Percentiles rank a stretch among this genome's conserved stretches.
Conservation (phyloP, 116 monocot species). For the Dioscorea cayenensis region DNA sequence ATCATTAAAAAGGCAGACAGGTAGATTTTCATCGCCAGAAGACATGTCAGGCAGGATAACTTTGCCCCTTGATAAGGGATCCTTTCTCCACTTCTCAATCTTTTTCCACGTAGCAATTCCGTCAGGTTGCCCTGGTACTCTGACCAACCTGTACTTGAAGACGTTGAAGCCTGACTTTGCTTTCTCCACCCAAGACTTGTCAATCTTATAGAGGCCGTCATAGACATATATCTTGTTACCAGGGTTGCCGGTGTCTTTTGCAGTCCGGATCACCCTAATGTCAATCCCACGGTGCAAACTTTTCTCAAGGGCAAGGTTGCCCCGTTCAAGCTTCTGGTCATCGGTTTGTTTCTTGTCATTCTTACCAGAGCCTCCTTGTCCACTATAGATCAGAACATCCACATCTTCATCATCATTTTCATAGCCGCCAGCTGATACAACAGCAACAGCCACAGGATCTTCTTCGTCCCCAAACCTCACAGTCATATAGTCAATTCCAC, state of each 20-base stretch:
- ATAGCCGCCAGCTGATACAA: constrained; percentile 75
- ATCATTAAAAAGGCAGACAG: constrained; percentile 67
- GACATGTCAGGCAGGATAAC: constrained; percentile 47
- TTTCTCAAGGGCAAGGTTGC: constrained; percentile 79
- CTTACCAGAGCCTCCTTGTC: constrained; percentile 32
- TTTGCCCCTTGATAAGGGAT: constrained; percentile 40
- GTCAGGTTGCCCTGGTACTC: constrained; percentile 43
- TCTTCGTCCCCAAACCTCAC: constrained; percentile 20
- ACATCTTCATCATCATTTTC: constrained; percentile 60
- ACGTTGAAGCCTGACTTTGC: constrained; percentile 49
- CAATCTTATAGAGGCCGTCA: constrained; percentile 56
- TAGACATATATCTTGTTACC: constrained; percentile 56
- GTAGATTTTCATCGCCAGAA: constrained; percentile 38
- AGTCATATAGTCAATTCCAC: constrained; percentile 72
- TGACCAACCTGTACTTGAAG: constrained; percentile 53
- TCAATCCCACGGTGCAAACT: constrained; percentile 46
- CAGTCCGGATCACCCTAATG: constrained; percentile 76
- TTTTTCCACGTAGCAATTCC: constrained; percentile 49
- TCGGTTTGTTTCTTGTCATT: constrained; percentile 31
- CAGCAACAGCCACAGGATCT: constrained; percentile 45
- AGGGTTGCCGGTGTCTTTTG: constrained; percentile 25
- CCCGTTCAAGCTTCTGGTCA: constrained; percentile 90
- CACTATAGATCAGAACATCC: constrained; percentile 70
- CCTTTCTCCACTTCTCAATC: constrained; percentile 47
- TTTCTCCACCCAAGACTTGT: constrained; percentile 45